Conservation (phyloP, 148 eudicot species). For the Simmondsia chinensis region DNA sequence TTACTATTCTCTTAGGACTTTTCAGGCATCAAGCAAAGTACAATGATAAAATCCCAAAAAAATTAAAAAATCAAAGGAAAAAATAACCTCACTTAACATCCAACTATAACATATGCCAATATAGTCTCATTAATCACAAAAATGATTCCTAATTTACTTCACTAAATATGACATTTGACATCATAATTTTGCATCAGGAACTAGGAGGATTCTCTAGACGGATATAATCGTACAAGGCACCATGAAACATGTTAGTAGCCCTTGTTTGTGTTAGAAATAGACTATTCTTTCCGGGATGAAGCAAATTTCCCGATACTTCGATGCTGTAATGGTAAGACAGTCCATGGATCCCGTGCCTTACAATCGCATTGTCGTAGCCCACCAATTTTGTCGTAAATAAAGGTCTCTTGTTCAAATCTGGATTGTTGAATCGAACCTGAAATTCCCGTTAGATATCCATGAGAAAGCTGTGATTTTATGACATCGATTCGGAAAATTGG, state of each 20-base stretch:
- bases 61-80: too few species aligned
- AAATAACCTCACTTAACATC: too few species aligned
- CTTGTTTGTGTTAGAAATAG: conserved; percentile 13
- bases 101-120: too few species aligned
- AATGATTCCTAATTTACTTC: too few species aligned
- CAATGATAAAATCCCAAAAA: too few species aligned
- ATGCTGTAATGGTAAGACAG: conserved; percentile 7
- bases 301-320: conserved; percentile 5
- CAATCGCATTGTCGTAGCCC: conserved; percentile 20
- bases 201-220: conserved; percentile 14
- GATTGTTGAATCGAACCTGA: conserved; percentile 22
- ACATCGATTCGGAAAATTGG: neutral
- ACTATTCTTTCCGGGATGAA: conserved; percentile 17
- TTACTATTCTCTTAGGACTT: too few species aligned
- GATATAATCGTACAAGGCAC: conserved; percentile 18
- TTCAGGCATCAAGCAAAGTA: too few species aligned
- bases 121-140: too few species aligned
- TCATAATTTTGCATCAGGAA: too few species aligned
- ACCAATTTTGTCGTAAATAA: conserved; percentile 5
- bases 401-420: neutral
- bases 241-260: conserved; percentile 4
- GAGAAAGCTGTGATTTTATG: too few species aligned
- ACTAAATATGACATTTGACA: too few species aligned
- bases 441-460: too few species aligned
- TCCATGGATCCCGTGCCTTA: conserved; percentile 23